Percentiles rank a stretch among this genome's conserved stretches.
Evolutionary conservation across 768 basidiomycete genomes (phyloP).

Genomic region (Leccinellum luteum): DNA sequence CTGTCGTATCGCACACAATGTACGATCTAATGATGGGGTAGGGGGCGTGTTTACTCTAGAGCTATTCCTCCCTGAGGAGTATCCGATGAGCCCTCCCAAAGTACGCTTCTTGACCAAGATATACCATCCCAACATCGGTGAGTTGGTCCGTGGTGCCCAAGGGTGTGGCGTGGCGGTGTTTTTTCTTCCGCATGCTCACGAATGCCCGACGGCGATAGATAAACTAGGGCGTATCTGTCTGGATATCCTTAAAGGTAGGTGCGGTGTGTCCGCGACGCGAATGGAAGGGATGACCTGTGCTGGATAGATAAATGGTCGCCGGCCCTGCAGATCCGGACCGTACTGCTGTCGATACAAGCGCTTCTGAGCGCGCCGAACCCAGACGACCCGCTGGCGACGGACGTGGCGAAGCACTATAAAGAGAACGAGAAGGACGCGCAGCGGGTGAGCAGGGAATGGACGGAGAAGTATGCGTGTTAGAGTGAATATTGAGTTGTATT

Average conservation of each 20-base stretch:
- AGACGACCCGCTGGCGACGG: slow-evolving; percentile 91
- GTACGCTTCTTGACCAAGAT: slow-evolving; percentile 98
- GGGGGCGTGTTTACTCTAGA: slow-evolving; percentile 95
- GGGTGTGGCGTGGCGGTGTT: slow-evolving; percentile 14
- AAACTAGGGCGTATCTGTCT: slow-evolving; percentile 98
- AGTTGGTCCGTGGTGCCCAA: slow-evolving; percentile 27
- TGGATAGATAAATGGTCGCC: slow-evolving; percentile 96
- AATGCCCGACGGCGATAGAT: slow-evolving; percentile 50
- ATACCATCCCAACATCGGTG: slow-evolving; percentile 99
- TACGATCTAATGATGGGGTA: slow-evolving; percentile 31
- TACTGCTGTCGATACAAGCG: slow-evolving; percentile 96
- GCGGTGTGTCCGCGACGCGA: background rate
- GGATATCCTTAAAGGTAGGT: slow-evolving; percentile 92
- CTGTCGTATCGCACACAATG: background rate
- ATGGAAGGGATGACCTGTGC: background rate
- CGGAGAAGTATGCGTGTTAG: slow-evolving; percentile 73
- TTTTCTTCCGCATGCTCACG: slow-evolving; percentile 21
- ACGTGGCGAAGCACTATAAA: slow-evolving; percentile 98
- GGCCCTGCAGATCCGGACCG: slow-evolving; percentile 96
- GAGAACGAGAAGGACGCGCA: slow-evolving; percentile 94
- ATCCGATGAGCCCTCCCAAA: slow-evolving; percentile 99
- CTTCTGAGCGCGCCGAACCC: slow-evolving; percentile 95
- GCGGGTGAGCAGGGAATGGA: slow-evolving; percentile 93
- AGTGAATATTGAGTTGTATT: slow-evolving; percentile 16
- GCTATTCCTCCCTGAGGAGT: slow-evolving; percentile 97